Percentiles rank a stretch among this genome's conserved stretches.
Evolutionary conservation across 352 stramenopile species (phyloP).

Genomic region (Pythium aphanidermatum): DNA sequence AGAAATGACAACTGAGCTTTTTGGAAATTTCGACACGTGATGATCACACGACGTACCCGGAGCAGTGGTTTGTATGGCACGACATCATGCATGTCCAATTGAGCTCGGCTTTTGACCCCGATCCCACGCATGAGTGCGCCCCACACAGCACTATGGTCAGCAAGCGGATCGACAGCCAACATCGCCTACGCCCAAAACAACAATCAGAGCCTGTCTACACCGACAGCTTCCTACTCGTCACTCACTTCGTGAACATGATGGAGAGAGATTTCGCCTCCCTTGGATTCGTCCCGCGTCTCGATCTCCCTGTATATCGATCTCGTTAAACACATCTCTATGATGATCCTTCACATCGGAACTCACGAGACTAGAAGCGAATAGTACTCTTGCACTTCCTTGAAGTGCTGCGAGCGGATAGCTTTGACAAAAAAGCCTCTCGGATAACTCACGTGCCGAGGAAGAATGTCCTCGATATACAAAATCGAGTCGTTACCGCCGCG

Average conservation of each 20-base stretch:
- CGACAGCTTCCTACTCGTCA: neutral
- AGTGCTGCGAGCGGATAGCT: constrained; percentile 72
- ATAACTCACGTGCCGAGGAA: constrained; percentile 40
- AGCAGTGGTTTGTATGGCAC: constrained; percentile 52
- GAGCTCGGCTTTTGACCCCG: constrained; percentile 29
- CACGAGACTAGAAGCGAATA: constrained; percentile 50
- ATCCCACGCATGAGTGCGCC: constrained; percentile 34
- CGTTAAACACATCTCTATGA: no score
- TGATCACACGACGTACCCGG: constrained; percentile 22
- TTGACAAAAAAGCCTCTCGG: constrained; percentile 71
- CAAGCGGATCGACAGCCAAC: constrained; percentile 42
- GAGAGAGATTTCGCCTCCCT: constrained; percentile 40
- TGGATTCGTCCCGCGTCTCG: constrained; percentile 36
- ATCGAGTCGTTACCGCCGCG: constrained; percentile 61
- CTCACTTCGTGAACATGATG: constrained; percentile 3
- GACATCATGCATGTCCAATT: constrained; percentile 42
- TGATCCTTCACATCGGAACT: no score
- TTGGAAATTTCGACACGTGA: neutral
- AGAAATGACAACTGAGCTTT: constrained; percentile 1
- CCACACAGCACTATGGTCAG: constrained; percentile 25
- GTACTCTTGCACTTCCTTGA: constrained; percentile 81
- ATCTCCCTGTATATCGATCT: constrained; percentile 36
- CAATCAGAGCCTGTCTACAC: neutral
- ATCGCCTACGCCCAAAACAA: constrained; percentile 28
- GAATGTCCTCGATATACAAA: constrained; percentile 67